Evolutionary conservation across 805 yeast species (phyloP), one percentile per base, ranked within the genome.

Genomic region (Grigorovia jiainica): DNA sequence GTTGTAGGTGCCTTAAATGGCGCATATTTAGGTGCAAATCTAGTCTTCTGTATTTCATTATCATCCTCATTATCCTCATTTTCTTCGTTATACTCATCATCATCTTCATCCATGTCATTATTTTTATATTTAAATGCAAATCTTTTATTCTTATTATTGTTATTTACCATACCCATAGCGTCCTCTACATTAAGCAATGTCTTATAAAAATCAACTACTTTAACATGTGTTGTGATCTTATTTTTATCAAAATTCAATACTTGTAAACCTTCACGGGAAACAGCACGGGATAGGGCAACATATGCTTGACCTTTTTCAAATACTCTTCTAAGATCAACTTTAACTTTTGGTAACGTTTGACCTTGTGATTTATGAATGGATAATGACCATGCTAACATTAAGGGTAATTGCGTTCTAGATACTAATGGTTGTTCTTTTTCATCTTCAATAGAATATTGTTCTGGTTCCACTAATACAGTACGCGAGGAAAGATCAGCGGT

Each of bases 361-460:
- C 98, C 98, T 60, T 90, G 98, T 0, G 97, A 79, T 64, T 92
- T 90, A 58, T 92, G 98, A 36, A 92, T 89, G 0, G 97, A 87
- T 35, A 92, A 63, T 0, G 98, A 87, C 97, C 97, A 92, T 0
- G 98, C 95, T n/a, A 89, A 66, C 52, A 90, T 79, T 41, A 92
- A 64, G 0, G 98, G 98, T 2, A 92, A 51, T 55, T 92, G 98
- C 0, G 71, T 68, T 52, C 97, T 69, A 2, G 82, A 70, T 1
- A 85, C 95, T 11, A 86, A 50, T 0, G 81, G 75, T 7, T 68
- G 68, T 17, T 82, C 86, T 19, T 70, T 64, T 40, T 82, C 87
- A 60, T 87, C 94, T 48, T 81, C 90, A 18, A 85, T 68, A 0
- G 71, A 72, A 87, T 96, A 90, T 11, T 70, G 70, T 56, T 90